Evolutionary conservation across 257 asterid genomes (phyloP), one percentile per base, ranked within the genome.

Genomic region (Petrea volubilis): DNA sequence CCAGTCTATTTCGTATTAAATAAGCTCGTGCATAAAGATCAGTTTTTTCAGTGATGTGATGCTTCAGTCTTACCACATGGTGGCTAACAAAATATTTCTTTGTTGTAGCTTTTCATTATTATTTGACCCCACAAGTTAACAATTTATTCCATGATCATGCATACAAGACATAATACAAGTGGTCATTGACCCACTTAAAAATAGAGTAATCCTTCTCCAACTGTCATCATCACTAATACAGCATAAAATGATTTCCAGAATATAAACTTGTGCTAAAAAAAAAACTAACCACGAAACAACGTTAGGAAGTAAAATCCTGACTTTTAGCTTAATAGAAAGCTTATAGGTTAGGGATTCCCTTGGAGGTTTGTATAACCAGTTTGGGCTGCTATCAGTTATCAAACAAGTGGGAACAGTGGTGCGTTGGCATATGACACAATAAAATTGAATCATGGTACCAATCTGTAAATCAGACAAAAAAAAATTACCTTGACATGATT

Each of bases 401-500:
- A 18, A 57, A 41, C 49, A 6, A 51, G 18, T 36, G 27, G 13
- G 60, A 68, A 67, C 49, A 29, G 15, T 40, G 23, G 46, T 21
- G 40, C 49, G 41, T 21, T 21, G 21, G 29, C 43, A 20, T 5
- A 33, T 57, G 47, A 47, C 40, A 43, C 8, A 60, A 21, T 40
- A 41, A 70, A 72, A 69, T 57, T 59, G 65, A 47, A 56, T 40
- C 23, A 25, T 34, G 41, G 40, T 38, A 74, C 56, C 44, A 56
- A 46, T 55, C 71, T n/a, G 20, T 20, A 56, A 20, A 63, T 28
- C 2, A 18, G 25, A 57, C 2, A 24, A 17, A 40, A 53, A 67
- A 60, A 34, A 73, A 59, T 46, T 81, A 86, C 96, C 93, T 87
- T 34, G 87, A 81, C 85, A 83, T 81, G 60, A 89, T 77, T 40